Evolutionary conservation across 1,139 yeast genomes (phyloP), one percentile per base, ranked within the genome.

Genomic region (Ogataea hybrid): DNA sequence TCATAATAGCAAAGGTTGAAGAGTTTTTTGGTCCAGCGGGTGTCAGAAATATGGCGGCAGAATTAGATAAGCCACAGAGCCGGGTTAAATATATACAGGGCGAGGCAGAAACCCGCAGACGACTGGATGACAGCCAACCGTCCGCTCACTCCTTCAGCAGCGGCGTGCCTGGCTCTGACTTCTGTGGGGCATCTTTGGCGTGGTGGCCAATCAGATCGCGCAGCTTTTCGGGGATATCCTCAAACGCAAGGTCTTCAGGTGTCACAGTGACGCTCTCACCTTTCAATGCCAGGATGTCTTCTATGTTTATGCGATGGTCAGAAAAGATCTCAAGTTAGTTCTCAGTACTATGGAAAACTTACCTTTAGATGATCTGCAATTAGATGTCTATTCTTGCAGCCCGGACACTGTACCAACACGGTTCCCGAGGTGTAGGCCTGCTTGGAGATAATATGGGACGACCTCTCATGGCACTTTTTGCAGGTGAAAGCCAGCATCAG

Each of bases 401-500:
- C 85, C 0, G 97, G 97, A 59, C 97, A 92, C 58, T 88, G 90
- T 28, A 92, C 84, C 42, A 88, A 68, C 3, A 92, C 96, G 0
- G 96, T 82, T 1, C 98, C 98, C 21, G 73, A 71, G 18, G 82
- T 77, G 60, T 92, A 92, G 0, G 97, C 90, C 62, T 92, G 97
- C 53, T 89, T 90, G 14, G 96, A 85, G 57, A 92, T 82, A 4
- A 82, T 75, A 59, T 92, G 97, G 3, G 90, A 79, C 0, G 96
- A 87, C 43, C 97, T 69, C 6, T 86, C 78, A 40, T 79, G 75
- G 65, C 98, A 92, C 53, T 80, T 79, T 62, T 89, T 92, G 64
- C 98, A 92, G 0, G 97, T 92, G 65, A 92, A 90, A 0, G 96
- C 92, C 23, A 92, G 75, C 82, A 89, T 84, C 52, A 87, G 70